Evolutionary conservation across 306 rosid genomes (phyloP).

Genomic region (Lagenaria siceraria): DNA sequence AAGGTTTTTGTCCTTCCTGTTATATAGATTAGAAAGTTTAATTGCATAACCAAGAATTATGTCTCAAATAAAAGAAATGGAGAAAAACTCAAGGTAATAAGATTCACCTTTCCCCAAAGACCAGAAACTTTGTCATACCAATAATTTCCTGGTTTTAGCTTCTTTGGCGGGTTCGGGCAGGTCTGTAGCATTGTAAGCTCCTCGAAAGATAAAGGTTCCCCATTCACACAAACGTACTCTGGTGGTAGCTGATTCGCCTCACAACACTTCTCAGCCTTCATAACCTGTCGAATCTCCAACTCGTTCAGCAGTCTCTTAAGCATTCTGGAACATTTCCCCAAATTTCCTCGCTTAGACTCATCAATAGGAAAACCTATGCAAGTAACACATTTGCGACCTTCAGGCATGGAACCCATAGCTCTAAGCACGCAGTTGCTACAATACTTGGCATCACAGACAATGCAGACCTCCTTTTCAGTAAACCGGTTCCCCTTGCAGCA

Average conservation of each 20-base stretch:
- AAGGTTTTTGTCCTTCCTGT: constrained; percentile 97
- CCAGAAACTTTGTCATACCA: constrained; percentile 99
- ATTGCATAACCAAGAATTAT: constrained; percentile 7
- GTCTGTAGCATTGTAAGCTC: constrained; percentile 56
- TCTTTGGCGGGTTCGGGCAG: constrained; percentile 76
- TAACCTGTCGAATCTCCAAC: constrained; percentile 70
- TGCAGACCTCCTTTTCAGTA: constrained; percentile 80
- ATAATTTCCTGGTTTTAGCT: constrained; percentile 86
- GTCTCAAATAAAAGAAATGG: not conserved
- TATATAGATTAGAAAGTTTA: constrained; percentile 8
- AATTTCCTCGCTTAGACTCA: constrained; percentile 54
- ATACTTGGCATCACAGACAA: constrained; percentile 92
- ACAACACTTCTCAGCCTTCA: constrained; percentile 79
- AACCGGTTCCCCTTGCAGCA: constrained; percentile 80
- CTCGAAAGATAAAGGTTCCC: constrained; percentile 60
- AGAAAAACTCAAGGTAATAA: constrained; percentile 1
- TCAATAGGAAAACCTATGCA: constrained; percentile 80
- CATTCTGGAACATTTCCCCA: constrained; percentile 87
- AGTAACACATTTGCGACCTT: constrained; percentile 88
- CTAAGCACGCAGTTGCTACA: constrained; percentile 80
- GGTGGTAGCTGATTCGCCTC: constrained; percentile 91
- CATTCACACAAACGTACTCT: constrained; percentile 67
- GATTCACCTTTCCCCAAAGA: constrained; percentile 96
- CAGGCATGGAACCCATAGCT: constrained; percentile 99
- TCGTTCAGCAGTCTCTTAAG: constrained; percentile 74